A percentile compares a stretch with the other conserved stretches of the same genome.
These are phyloP conservation scores for Amauroascus niger DNA, from an alignment of 2,329 filamentous ascomycete species.

Conservation along the genomic window DNA sequence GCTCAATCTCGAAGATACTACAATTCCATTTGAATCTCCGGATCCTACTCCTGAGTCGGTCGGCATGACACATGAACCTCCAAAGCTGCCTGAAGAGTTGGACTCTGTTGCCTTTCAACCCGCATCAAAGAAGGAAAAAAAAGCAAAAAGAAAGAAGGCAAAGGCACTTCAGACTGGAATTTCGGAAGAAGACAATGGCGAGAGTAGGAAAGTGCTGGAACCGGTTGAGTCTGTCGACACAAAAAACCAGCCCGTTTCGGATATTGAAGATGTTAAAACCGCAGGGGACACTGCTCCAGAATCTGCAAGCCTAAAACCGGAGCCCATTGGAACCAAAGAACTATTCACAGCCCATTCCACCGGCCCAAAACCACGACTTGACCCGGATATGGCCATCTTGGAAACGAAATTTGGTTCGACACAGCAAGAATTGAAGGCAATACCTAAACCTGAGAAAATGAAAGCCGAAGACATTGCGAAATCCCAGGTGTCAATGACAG, in stretches of 20 bases:
- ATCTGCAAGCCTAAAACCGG: neutral
- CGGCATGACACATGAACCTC: neutral
- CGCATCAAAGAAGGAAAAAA: constrained; percentile 5
- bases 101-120: neutral
- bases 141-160: constrained; percentile 12
- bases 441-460: neutral
- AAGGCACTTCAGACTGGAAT: neutral
- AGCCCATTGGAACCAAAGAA: neutral
- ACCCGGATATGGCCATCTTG: neutral
- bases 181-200: neutral
- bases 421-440: neutral
- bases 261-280: neutral
- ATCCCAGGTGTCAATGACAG: neutral
- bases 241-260: neutral
- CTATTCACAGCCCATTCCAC: neutral
- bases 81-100: neutral
- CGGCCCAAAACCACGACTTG: neutral
- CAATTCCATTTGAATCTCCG: neutral
- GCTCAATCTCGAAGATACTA: neutral
- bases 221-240: neutral
- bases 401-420: neutral
- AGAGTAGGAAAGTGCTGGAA: neutral
- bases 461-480: neutral
- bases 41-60: neutral
- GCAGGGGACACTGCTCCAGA: neutral